Evolutionary conservation across 805 yeast genomes (phyloP), one percentile per base, ranked within the genome.

Genomic region (Candida nitratophila): DNA sequence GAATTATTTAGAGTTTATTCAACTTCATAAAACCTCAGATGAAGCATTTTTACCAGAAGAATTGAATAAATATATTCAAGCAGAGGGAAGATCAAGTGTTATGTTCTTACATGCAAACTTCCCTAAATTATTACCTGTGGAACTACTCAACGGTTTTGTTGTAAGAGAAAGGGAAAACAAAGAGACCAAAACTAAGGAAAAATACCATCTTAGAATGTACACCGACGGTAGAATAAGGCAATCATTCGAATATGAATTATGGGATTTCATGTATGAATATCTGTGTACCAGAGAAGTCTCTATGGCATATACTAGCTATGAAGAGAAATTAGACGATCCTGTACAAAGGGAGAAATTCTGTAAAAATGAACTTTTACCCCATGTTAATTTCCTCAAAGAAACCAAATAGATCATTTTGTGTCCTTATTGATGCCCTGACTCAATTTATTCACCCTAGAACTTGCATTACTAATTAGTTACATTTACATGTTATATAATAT

Each of bases 111-210:
- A 73, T 47, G 68, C 76, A 26, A 73, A 74, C 54, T 69, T 59
- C 50, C 79, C 79, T 9, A 72, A 72, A 49, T 58, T 74, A 33
- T 66, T 67, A 44, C 79, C 79, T 0, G 68, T 72, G 69, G 61
- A 58, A 16, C 60, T 72, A 43, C 44, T 64, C 60, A 35, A 49
- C 61, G 53, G 37, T 22, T 44, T 45, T 40, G 51, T 48, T 4
- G 36, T 50, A 7, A 46, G 48, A 22, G 36, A 35, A 11, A 44
- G 39, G 3, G 35, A 39, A n/a, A 21, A 20, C 3, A 34, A 34
- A 9, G 26, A 19, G 4, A 20, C 26, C 6, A 19, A 3, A 19
- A 10, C 4, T 19, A 24, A 24, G 10, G 37, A 34, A 19, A 20
- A 34, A 19, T 34, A 17, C 9, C 57, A 50, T 45, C 24, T 44